Evolutionary conservation across 176 grass and related monocot genomes (phyloP).

Genomic region (Pontederia crassipes): DNA sequence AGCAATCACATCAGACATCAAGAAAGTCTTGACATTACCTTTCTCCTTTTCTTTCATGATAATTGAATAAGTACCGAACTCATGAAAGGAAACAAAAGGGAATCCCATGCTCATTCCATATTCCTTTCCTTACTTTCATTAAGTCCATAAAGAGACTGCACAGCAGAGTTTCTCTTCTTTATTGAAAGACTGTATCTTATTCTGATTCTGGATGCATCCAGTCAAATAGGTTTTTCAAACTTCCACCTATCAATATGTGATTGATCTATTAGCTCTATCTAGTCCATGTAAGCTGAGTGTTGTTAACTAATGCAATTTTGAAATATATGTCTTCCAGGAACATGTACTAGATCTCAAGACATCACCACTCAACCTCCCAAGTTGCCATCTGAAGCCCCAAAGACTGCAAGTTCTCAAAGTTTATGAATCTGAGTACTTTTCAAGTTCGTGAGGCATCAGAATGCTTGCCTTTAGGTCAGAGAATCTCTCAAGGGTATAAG

Average conservation of each 20-base stretch:
- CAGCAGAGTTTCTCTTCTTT: slow-evolving; percentile 49
- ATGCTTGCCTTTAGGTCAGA: slow-evolving; percentile 14
- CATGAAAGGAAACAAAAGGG: slow-evolving; percentile 59
- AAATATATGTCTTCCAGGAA: too few species aligned
- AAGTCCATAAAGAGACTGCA: slow-evolving; percentile 39
- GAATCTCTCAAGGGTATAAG: slow-evolving; percentile 54
- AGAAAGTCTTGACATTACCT: slow-evolving; percentile 1
- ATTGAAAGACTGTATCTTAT: slow-evolving; percentile 42
- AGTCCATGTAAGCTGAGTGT: too few species aligned
- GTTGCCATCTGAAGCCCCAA: too few species aligned
- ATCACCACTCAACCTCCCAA: too few species aligned
- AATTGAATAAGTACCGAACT: slow-evolving; percentile 79
- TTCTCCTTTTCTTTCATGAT: slow-evolving; percentile 32
- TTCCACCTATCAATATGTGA: too few species aligned
- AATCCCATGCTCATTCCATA: slow-evolving; percentile 75
- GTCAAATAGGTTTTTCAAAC: slow-evolving; percentile 3
- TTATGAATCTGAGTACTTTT: not conserved
- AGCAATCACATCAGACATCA: too few species aligned
- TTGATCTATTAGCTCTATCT: too few species aligned
- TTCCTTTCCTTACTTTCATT: slow-evolving; percentile 53
- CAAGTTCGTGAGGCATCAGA: slow-evolving; percentile 19
- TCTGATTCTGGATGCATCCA: slow-evolving; percentile 64
- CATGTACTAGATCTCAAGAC: too few species aligned
- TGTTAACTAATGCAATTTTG: too few species aligned
- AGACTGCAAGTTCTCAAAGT: not conserved